phyloP scores from a whole-genome alignment of 805 yeast genomes.

The Torulaspora gathmanii region DNA sequence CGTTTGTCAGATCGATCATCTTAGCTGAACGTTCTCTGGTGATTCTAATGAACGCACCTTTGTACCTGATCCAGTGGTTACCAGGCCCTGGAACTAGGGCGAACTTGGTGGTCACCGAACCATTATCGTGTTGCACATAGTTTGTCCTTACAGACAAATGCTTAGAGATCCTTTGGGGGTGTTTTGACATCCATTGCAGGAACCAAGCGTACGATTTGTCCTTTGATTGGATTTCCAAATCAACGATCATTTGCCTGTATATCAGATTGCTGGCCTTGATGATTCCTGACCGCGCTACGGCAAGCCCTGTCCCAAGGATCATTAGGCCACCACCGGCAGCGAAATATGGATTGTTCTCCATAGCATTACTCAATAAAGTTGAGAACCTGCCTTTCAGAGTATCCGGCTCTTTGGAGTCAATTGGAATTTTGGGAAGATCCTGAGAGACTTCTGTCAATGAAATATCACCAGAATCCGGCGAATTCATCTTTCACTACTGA shows the following conservation, averaged over 20 bases:
- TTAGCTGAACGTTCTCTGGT: constrained; percentile 88
- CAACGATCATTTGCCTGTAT: constrained; percentile 81
- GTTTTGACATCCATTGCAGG: constrained; percentile 89
- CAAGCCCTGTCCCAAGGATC: constrained; percentile 88
- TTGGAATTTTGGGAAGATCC: background rate
- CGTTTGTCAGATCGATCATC: constrained; percentile 80
- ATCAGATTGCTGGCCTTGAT: constrained; percentile 59
- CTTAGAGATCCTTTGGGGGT: constrained; percentile 68
- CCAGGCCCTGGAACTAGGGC: constrained; percentile 97
- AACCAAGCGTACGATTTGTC: constrained; percentile 95
- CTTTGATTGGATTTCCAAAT: constrained; percentile 86
- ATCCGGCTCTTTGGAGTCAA: constrained; percentile 10
- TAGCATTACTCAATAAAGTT: constrained; percentile 46
- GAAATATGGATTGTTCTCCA: constrained; percentile 82
- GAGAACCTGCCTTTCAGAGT: constrained; percentile 32
- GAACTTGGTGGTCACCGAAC: constrained; percentile 81
- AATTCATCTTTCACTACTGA: background rate
- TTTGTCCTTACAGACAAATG: constrained; percentile 88
- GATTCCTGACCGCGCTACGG: constrained; percentile 67
- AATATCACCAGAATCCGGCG: background rate
- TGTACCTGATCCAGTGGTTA: constrained; percentile 77
- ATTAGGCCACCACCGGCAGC: constrained; percentile 98
- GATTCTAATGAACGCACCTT: constrained; percentile 83
- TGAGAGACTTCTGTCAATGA: background rate
- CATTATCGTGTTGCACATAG: constrained; percentile 85